Evolutionary conservation across 805 yeast genomes (phyloP).

Genomic region (Candida saitoana): DNA sequence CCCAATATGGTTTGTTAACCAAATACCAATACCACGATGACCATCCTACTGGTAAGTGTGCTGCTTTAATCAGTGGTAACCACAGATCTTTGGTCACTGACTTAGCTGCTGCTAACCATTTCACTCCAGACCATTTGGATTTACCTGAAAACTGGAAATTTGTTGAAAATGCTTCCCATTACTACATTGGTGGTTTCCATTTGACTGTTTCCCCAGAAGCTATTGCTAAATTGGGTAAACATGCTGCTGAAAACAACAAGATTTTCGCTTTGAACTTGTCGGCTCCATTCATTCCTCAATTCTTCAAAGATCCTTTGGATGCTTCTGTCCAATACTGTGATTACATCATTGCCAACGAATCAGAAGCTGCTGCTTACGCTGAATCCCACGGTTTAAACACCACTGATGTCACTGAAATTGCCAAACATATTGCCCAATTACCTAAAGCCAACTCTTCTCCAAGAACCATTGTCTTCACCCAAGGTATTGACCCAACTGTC

Average conservation of each 20-base stretch:
- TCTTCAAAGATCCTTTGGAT: slow-evolving; percentile 89
- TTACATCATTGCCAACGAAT: slow-evolving; percentile 89
- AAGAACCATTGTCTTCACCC: slow-evolving; percentile 91
- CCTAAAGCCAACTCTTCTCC: slow-evolving; percentile 72
- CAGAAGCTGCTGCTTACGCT: slow-evolving; percentile 94
- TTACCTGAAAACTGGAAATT: slow-evolving; percentile 84
- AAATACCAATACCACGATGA: slow-evolving; percentile 76
- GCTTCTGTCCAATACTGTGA: slow-evolving; percentile 81
- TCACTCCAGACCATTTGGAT: slow-evolving; percentile 82
- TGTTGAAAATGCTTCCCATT: slow-evolving; percentile 76
- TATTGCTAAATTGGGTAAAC: slow-evolving; percentile 81
- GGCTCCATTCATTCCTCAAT: slow-evolving; percentile 95
- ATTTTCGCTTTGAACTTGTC: slow-evolving; percentile 80
- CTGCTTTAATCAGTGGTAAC: slow-evolving; percentile 84
- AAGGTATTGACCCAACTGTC: slow-evolving; percentile 89
- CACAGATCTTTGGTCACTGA: slow-evolving; percentile 94
- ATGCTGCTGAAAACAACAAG: slow-evolving; percentile 81
- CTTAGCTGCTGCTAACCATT: slow-evolving; percentile 96
- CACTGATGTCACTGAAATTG: slow-evolving; percentile 68
- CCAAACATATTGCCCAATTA: slow-evolving; percentile 72
- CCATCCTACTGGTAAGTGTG: slow-evolving; percentile 94
- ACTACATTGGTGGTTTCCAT: slow-evolving; percentile 98
- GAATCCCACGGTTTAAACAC: slow-evolving; percentile 68
- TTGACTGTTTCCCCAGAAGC: slow-evolving; percentile 97
- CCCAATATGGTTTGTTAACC: slow-evolving; percentile 81